These are phyloP conservation scores for Saksenaea oblongispora DNA, from an alignment of 371 early-diverging fungal species.

Conservation along the genomic window DNA sequence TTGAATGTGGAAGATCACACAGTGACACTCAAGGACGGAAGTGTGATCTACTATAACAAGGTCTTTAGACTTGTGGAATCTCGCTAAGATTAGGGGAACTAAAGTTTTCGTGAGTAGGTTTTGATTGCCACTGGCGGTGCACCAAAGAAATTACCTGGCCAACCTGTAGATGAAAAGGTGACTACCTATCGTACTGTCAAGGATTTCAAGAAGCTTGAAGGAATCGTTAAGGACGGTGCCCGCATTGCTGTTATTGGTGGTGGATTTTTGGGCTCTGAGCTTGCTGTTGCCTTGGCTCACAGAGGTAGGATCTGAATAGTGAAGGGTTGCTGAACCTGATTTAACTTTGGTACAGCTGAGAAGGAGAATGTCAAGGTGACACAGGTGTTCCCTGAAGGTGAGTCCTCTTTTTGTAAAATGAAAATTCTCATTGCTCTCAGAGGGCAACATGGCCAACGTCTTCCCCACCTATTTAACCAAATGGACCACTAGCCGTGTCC, in stretches of 20 bases:
- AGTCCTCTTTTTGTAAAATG: background rate
- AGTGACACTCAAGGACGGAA: conserved; percentile 61
- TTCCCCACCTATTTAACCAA: conserved; percentile 72
- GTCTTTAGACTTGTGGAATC: background rate
- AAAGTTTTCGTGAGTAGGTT: conserved; percentile 27
- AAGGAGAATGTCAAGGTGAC: conserved; percentile 59
- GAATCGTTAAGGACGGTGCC: conserved; percentile 51
- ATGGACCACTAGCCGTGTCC: conserved; percentile 69
- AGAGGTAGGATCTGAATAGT: conserved; percentile 30
- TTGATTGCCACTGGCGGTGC: conserved; percentile 76
- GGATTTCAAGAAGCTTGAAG: conserved; percentile 62
- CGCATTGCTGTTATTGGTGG: conserved; percentile 73
- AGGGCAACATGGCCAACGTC: conserved; percentile 74
- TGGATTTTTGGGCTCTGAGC: conserved; percentile 78
- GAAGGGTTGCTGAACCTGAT: background rate
- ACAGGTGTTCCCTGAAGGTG: conserved; percentile 73
- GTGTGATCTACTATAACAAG: conserved; percentile 66
- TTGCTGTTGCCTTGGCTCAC: conserved; percentile 69
- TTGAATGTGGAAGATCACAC: conserved; percentile 66
- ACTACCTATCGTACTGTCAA: conserved; percentile 68
- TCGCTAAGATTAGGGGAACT: background rate
- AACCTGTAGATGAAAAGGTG: conserved; percentile 39
- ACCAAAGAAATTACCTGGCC: conserved; percentile 57
- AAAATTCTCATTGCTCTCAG: conserved; percentile 11
- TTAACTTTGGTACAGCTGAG: conserved; percentile 27